phyloP scores from a whole-genome alignment of 2,329 filamentous ascomycete species.

The Gaeumannomyces sp. region DNA sequence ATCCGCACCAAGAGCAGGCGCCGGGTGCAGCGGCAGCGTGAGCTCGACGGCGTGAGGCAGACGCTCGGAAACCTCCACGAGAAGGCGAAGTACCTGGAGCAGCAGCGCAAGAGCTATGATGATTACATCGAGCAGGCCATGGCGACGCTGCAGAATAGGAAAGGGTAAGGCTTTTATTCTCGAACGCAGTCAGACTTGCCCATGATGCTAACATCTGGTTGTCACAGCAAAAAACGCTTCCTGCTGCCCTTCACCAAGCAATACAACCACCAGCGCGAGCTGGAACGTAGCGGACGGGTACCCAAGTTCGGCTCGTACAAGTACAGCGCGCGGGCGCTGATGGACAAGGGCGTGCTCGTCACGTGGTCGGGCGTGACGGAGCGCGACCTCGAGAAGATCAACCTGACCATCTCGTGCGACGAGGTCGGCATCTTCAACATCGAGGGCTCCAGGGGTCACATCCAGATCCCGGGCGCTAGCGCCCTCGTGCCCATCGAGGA shows the following conservation, averaged over 20 bases:
- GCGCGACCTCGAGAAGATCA: constrained; percentile 83
- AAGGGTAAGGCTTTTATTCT: constrained; percentile 53
- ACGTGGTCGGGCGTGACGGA: constrained; percentile 80
- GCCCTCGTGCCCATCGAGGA: constrained; percentile 88
- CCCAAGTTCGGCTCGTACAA: constrained; percentile 98
- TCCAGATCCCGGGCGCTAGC: constrained; percentile 92
- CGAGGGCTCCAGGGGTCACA: constrained; percentile 83
- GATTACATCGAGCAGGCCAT: constrained; percentile 99
- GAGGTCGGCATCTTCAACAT: constrained; percentile 90
- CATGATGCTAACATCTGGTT: constrained; percentile 9
- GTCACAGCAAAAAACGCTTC: constrained; percentile 74
- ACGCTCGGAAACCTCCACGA: constrained; percentile 72
- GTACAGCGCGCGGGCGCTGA: constrained; percentile 83
- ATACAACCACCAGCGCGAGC: constrained; percentile 96
- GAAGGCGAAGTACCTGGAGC: constrained; percentile 87
- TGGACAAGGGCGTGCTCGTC: constrained; percentile 90
- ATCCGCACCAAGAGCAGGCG: constrained; percentile 96
- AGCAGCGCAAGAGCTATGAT: constrained; percentile 95
- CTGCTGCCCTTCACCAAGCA: constrained; percentile 96
- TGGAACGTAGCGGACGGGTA: constrained; percentile 84
- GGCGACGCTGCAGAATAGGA: constrained; percentile 93
- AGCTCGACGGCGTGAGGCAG: constrained; percentile 75
- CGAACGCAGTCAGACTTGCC: not conserved
- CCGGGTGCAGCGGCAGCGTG: constrained; percentile 82
- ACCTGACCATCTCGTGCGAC: constrained; percentile 90